Evolutionary conservation across 352 stramenopile genomes (phyloP).

Genomic region (Pythium volutum): DNA sequence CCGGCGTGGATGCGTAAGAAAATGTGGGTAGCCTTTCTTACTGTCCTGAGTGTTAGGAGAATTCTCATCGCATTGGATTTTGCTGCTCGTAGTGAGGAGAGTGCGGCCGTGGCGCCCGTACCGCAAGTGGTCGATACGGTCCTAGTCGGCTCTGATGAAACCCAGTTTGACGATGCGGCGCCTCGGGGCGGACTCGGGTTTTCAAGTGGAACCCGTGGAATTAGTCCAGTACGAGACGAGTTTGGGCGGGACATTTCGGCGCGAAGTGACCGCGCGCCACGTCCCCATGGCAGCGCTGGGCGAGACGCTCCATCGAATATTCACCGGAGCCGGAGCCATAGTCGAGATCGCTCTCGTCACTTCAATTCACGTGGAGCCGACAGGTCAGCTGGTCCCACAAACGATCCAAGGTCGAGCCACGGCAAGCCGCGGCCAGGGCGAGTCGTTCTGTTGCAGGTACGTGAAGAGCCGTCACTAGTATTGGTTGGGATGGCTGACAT

Average conservation of each 20-base stretch:
- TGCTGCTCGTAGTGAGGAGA: constrained; percentile 52
- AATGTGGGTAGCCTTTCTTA: constrained; percentile 51
- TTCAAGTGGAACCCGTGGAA: background rate
- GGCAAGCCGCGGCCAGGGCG: constrained; percentile 1
- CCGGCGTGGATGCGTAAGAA: constrained; percentile 93
- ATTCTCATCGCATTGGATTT: too few relatives aligned
- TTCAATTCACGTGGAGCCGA: background rate
- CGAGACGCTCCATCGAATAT: background rate
- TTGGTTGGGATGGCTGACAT: background rate
- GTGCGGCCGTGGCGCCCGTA: constrained; percentile 24
- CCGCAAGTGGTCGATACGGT: background rate
- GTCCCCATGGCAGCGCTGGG: background rate
- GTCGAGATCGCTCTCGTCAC: constrained; percentile 3
- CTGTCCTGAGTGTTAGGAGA: too few relatives aligned
- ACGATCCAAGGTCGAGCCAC: background rate
- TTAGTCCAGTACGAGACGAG: constrained; percentile 18
- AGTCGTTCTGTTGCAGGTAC: constrained; percentile 40
- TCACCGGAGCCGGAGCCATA: constrained; percentile 13
- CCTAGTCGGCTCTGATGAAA: constrained; percentile 3
- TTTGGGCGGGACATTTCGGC: constrained; percentile 26
- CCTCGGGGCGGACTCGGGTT: constrained; percentile 28
- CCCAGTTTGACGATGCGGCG: constrained; percentile 61
- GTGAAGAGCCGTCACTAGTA: constrained; percentile 6
- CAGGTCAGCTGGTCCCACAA: background rate
- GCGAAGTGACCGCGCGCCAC: background rate